Evolutionary conservation across 2,329 filamentous ascomycete species (phyloP), one percentile per base, ranked within the genome.

Genomic region (Phialocephala sp.): DNA sequence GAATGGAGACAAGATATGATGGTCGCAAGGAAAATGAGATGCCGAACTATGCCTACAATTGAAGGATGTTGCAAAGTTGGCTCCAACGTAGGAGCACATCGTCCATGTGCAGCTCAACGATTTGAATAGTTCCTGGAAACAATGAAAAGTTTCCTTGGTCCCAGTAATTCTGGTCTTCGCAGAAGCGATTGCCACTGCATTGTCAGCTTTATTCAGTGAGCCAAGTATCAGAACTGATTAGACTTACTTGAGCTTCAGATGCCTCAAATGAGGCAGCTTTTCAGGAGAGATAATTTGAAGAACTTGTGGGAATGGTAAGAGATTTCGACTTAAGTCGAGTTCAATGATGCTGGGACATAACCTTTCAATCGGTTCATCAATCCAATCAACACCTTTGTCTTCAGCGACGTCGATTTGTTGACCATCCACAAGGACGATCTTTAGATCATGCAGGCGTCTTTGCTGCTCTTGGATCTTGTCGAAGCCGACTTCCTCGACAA

Each of bases 401-500:
- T 78, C 75, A 2, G 75, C 77, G 12, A 77, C 75, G 60, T 77
- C 78, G 68, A 98, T 85, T 59, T 87, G 83, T 74, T 92, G 79
- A 15, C 90, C 89, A 79, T 98, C 94, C 8, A 99, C 82, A 45
- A 98, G 87, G 59, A 96, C 89, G 63, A 94, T 89, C 71, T 85
- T 89, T 66, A 98, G 84, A 72, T 95, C 91, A 62, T 89, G 82
- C 37, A 98, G 82, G 74, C 90, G 83, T 71, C 93, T 90, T 74
- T 96, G 89, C 78, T 94, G 88, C 70, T 85, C 85, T 52, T 91
- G 87, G 71, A 97, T 92, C 82, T 97, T 97, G 72, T 97, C 93
- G 72, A 98, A 98, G 36, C 95, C 95, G 39, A 98, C 87, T 79
- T 98, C 94, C 79, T 98, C 91, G 5, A 92, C 94, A 20, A 94